Conservation (phyloP, 2,329 filamentous ascomycete species). For the Cladosporium halotolerans region DNA sequence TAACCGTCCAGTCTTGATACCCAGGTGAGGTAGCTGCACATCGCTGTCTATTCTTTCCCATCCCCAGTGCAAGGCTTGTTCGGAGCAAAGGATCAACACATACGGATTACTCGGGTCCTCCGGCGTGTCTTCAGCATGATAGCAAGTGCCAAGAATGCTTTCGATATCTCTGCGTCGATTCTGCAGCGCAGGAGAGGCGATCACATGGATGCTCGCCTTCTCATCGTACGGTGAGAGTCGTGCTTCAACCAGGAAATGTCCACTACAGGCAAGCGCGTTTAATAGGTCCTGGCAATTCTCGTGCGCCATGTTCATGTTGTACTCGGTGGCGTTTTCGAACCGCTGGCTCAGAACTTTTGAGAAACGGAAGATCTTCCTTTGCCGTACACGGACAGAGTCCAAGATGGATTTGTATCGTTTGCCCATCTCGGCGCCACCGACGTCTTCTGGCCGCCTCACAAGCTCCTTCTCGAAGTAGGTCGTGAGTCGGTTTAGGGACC, state of each 20-base stretch:
- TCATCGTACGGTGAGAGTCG: constrained; percentile 50
- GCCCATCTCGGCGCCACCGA: constrained; percentile 74
- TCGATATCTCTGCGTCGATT: constrained; percentile 75
- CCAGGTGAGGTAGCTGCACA: constrained; percentile 70
- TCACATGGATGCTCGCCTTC: constrained; percentile 56
- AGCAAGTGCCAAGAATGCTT: constrained; percentile 74
- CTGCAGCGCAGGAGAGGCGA: constrained; percentile 77
- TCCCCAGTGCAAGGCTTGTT: constrained; percentile 72
- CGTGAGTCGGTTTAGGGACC: constrained; percentile 81
- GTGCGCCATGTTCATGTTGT: constrained; percentile 69
- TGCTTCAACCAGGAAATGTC: constrained; percentile 80
- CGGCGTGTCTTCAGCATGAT: constrained; percentile 59
- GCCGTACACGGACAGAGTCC: constrained; percentile 90
- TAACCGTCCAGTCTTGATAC: constrained; percentile 79
- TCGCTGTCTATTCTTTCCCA: constrained; percentile 64
- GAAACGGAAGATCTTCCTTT: constrained; percentile 94
- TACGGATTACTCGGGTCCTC: constrained; percentile 79
- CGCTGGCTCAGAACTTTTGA: constrained; percentile 86
- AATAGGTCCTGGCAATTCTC: constrained; percentile 70
- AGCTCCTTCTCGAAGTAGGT: constrained; percentile 89
- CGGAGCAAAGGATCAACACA: constrained; percentile 75
- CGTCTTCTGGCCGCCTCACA: constrained; percentile 76
- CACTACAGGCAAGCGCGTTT: constrained; percentile 70
- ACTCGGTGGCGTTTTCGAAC: constrained; percentile 95
- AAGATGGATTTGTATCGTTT: constrained; percentile 93